Evolutionary conservation across 495 filamentous ascomycete species (phyloP), one percentile per base, ranked within the genome.

Genomic region (Trichoderma orchidacearum): DNA sequence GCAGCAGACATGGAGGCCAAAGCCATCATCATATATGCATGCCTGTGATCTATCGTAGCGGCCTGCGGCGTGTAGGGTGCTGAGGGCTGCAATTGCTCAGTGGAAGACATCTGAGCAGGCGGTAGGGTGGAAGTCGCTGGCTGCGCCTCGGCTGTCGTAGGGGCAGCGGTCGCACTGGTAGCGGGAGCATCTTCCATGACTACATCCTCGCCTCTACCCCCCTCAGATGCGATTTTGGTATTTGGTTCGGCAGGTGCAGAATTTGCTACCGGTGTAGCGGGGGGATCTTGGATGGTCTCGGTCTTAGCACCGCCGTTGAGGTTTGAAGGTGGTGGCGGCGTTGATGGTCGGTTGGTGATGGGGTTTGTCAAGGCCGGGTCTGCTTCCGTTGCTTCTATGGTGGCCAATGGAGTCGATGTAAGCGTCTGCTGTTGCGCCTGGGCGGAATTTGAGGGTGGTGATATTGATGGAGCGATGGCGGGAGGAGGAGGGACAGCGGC

Each of bases 1-100:
- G 41, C 48, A 34, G 64, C 60, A 5, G 64, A 63, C 18, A 62
- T 52, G 13, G 56, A 64, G 35, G 62, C 62, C 36, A 69, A 58
- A 27, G 59, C 56, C 59, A 66, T 63, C 58, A 68, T 58, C 50
- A 58, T 28, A 25, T 54, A 41, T 23, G 56, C 56, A 36, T 62
- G 64, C 34, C 56, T 54, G 45, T 64, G 61, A 18, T 60, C 13
- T 30, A 63, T 60, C 23, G 60, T 45, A 51, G 30, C 53, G 27
- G 58, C 21, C 41, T 48, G 17, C 30, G 57, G 55, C 23, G 57
- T 7, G 53, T 15, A 35, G n/a, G 29, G 18, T 13, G 53, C 7
- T 48, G 41, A 48, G 21, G 41, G 5, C 8, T 25, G 41, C 6
- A 48, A 48, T 27, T 48, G 41, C 21, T 48, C 41, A 3, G 41